Evolutionary conservation across 2,329 filamentous ascomycete genomes (phyloP).

Genomic region (Coniochaeta sp.): DNA sequence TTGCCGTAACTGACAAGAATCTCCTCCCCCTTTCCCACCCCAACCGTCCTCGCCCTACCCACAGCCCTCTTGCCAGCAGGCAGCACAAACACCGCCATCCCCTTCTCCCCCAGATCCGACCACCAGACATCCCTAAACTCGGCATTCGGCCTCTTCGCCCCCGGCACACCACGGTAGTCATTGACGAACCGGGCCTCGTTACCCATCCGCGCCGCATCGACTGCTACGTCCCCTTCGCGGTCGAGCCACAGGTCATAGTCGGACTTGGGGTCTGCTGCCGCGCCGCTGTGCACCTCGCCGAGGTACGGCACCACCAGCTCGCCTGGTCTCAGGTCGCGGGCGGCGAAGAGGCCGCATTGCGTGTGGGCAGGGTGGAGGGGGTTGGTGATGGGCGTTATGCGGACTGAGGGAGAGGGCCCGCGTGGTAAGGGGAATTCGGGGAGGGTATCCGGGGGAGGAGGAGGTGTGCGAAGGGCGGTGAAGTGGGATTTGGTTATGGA

Average conservation of each 20-base stretch:
- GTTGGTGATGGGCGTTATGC: constrained; percentile 44
- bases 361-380: constrained; percentile 47
- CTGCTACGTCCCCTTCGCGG: constrained; percentile 45
- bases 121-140: constrained; percentile 56
- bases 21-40: constrained; percentile 52
- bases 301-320: constrained; percentile 55
- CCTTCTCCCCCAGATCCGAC: constrained; percentile 42
- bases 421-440: constrained; percentile 26
- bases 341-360: constrained; percentile 54
- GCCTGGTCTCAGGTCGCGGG: constrained; percentile 42
- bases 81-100: constrained; percentile 52
- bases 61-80: constrained; percentile 29
- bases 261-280: constrained; percentile 30
- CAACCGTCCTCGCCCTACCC: constrained; percentile 19
- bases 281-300: constrained; percentile 45
- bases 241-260: constrained; percentile 62
- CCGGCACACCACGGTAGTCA: constrained; percentile 52
- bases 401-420: constrained; percentile 41
- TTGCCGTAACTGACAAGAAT: constrained; percentile 61
- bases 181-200: constrained; percentile 63
- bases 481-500: constrained; percentile 34
- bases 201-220: constrained; percentile 50
- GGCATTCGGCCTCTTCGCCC: constrained; percentile 37
- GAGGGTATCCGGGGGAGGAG: constrained; percentile 13
- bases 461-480: constrained; percentile 24